Conservation (phyloP, 2,329 filamentous ascomycete species). For the Hypomyces perniciosus region DNA sequence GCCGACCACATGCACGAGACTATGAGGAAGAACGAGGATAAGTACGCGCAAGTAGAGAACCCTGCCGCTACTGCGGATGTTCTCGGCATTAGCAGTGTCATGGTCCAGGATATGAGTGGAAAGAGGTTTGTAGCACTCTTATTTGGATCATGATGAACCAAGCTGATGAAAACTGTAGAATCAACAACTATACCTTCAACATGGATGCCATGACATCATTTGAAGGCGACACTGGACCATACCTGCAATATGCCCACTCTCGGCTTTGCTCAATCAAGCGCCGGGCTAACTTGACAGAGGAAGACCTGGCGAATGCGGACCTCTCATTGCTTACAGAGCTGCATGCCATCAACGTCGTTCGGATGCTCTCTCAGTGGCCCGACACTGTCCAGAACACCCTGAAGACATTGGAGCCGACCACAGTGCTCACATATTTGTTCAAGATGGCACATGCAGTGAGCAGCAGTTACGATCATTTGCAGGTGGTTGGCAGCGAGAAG, state of each 20-base stretch:
- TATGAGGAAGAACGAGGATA: slow-evolving; percentile 84
- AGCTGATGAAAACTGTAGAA: slow-evolving; percentile 28
- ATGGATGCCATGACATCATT: slow-evolving; percentile 78
- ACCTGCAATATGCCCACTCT: slow-evolving; percentile 77
- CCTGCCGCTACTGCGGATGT: slow-evolving; percentile 78
- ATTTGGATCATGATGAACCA: neutral
- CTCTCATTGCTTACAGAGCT: slow-evolving; percentile 62
- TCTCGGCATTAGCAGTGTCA: slow-evolving; percentile 88
- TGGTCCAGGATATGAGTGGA: slow-evolving; percentile 97
- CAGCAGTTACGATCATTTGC: slow-evolving; percentile 74
- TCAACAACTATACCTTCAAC: slow-evolving; percentile 67
- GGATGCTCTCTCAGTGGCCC: slow-evolving; percentile 76
- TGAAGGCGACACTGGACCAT: slow-evolving; percentile 79
- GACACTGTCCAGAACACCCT: slow-evolving; percentile 79
- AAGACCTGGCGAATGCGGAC: slow-evolving; percentile 58
- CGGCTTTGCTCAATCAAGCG: slow-evolving; percentile 61
- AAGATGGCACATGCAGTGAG: slow-evolving; percentile 79
- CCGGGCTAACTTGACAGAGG: slow-evolving; percentile 45
- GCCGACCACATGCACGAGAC: slow-evolving; percentile 96
- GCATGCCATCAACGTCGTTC: slow-evolving; percentile 67
- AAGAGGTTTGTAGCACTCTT: slow-evolving; percentile 58
- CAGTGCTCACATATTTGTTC: slow-evolving; percentile 59
- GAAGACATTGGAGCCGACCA: slow-evolving; percentile 71
- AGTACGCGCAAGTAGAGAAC: slow-evolving; percentile 85
- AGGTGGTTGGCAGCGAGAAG: slow-evolving; percentile 72